These are phyloP conservation scores for Monilinia vaccinii-corymbosi DNA, from an alignment of 2,329 filamentous ascomycete species.

Conservation along the genomic window DNA sequence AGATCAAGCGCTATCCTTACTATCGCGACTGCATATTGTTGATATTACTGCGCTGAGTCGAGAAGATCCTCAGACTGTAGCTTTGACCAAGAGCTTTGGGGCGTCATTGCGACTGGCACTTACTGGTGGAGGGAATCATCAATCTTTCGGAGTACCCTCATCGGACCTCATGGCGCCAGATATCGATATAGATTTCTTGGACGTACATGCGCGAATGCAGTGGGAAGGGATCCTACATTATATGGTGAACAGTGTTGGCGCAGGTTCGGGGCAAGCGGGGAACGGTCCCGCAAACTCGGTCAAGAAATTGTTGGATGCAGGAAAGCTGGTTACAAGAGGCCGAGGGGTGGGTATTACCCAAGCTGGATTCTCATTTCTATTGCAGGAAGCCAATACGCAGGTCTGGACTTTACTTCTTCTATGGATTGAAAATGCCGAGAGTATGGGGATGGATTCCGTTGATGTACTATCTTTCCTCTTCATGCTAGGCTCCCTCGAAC, in stretches of 20 bases:
- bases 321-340: constrained; percentile 64
- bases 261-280: constrained; percentile 38
- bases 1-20: constrained; percentile 72
- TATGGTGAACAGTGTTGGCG: constrained; percentile 70
- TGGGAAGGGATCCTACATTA: constrained; percentile 97
- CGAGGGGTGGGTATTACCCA: constrained; percentile 70
- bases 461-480: constrained; percentile 96
- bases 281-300: constrained; percentile 64
- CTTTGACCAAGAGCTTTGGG: constrained; percentile 73
- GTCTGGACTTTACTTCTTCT: constrained; percentile 93
- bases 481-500: constrained; percentile 84
- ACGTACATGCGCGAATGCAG: constrained; percentile 75
- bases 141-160: constrained; percentile 85
- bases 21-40: constrained; percentile 82
- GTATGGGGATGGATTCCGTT: constrained; percentile 65
- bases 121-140: constrained; percentile 75
- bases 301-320: constrained; percentile 72
- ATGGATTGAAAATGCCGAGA: constrained; percentile 77
- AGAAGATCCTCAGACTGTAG: constrained; percentile 60
- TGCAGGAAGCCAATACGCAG: constrained; percentile 93
- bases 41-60: constrained; percentile 52
- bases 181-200: constrained; percentile 64
- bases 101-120: constrained; percentile 77
- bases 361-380: constrained; percentile 84
- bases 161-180: constrained; percentile 50